A percentile compares a stretch with the other conserved stretches of the same genome.
These are phyloP conservation scores for Sporothrix pseudoabietina DNA, from an alignment of 2,329 filamentous ascomycete species.

Conservation along the genomic window DNA sequence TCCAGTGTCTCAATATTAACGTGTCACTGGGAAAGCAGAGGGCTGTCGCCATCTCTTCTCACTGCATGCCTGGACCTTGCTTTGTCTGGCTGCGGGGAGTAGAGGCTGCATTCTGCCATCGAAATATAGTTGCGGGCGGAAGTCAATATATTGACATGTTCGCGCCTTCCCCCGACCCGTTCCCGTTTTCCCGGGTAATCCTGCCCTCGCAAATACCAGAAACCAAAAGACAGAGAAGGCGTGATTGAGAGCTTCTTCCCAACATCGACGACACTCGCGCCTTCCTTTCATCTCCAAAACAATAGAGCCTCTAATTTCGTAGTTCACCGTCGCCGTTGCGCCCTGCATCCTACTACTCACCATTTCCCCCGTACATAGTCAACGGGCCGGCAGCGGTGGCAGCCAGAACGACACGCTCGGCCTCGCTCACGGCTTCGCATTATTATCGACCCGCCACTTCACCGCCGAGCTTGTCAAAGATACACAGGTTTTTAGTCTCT, in stretches of 20 bases:
- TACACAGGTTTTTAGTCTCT: neutral
- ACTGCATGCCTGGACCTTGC: constrained; percentile 51
- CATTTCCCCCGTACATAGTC: neutral
- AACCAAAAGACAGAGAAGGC: neutral
- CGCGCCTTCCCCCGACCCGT: neutral
- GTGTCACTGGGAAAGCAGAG: neutral
- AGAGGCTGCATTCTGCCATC: constrained; percentile 37
- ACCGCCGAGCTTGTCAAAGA: neutral
- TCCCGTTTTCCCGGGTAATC: neutral
- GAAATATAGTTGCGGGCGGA: neutral
- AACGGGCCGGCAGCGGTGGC: neutral
- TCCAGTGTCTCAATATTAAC: neutral
- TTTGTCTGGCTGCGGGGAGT: constrained; percentile 55
- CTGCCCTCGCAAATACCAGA: neutral
- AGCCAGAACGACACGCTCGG: neutral
- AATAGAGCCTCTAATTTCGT: neutral
- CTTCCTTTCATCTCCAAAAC: neutral
- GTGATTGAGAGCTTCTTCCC: neutral
- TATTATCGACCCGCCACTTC: neutral
- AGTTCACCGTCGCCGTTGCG: neutral
- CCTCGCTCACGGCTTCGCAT: neutral
- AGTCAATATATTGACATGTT: neutral
- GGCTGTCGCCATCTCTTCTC: constrained; percentile 51
- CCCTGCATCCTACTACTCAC: neutral
- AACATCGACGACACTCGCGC: neutral